Evolutionary conservation across 495 filamentous ascomycete genomes (phyloP).

Genomic region (Lepraria neglecta): DNA sequence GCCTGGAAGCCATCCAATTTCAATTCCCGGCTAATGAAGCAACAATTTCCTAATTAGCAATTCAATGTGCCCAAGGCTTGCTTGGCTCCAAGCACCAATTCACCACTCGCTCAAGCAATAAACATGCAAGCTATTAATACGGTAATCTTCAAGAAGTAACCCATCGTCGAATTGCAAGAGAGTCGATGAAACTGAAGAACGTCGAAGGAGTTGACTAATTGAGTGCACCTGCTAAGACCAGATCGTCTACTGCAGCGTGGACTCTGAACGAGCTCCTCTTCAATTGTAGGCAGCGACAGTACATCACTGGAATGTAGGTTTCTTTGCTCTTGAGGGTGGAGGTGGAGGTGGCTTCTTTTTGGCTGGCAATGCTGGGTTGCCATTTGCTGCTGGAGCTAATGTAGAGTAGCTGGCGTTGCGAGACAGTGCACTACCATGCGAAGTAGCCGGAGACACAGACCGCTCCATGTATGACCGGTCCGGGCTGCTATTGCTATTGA

Average conservation of each 20-base stretch:
- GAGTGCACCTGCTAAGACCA: not conserved
- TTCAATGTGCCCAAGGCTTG: not conserved
- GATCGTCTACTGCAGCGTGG: not conserved
- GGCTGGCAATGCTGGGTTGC: constrained; percentile 29
- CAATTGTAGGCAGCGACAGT: not conserved
- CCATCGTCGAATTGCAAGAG: not conserved
- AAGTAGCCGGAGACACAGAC: constrained; percentile 57
- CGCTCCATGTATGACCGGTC: constrained; percentile 48
- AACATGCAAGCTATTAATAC: not conserved
- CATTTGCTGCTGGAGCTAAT: constrained; percentile 35
- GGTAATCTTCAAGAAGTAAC: not conserved
- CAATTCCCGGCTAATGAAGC: not conserved
- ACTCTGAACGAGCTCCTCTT: not conserved
- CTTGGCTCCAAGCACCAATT: not conserved
- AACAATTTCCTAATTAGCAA: not conserved
- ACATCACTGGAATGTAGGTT: constrained; percentile 55
- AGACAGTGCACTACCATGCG: constrained; percentile 53
- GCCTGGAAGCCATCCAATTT: too few species aligned
- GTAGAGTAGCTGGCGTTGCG: constrained; percentile 49
- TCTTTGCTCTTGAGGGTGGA: constrained; percentile 74
- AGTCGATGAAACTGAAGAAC: not conserved
- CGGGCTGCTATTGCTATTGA: constrained; percentile 51
- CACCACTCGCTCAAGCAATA: not conserved
- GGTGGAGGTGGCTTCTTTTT: constrained; percentile 74
- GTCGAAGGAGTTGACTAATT: not conserved